A percentile compares a stretch with the other conserved stretches of the same genome.
Conservation (phyloP, 1,139 yeast genomes). For the Torulaspora pretoriensis region DNA sequence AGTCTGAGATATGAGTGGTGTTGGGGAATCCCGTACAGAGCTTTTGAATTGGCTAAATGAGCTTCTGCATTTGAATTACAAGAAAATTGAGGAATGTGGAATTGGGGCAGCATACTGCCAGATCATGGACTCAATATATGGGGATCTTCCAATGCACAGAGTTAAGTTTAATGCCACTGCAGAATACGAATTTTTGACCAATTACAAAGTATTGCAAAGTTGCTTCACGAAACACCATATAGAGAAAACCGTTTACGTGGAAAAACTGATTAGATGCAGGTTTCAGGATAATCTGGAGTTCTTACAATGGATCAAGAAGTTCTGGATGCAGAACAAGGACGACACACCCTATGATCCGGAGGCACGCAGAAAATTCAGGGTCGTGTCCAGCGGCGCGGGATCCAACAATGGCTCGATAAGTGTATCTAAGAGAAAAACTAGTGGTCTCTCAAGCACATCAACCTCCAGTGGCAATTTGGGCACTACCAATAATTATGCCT, state of each 20-base stretch:
- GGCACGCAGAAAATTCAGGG: slow-evolving; percentile 45
- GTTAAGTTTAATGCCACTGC: slow-evolving; percentile 66
- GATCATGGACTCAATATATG: slow-evolving; percentile 76
- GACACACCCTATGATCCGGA: slow-evolving; percentile 67
- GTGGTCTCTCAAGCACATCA: slow-evolving; percentile 13
- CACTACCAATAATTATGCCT: slow-evolving; percentile 3
- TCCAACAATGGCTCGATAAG: slow-evolving; percentile 13
- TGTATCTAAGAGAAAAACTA: slow-evolving; percentile 22
- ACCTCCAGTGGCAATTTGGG: slow-evolving; percentile 4
- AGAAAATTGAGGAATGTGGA: slow-evolving; percentile 90
- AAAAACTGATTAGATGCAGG: slow-evolving; percentile 75
- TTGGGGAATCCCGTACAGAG: slow-evolving; percentile 79
- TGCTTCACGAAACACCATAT: slow-evolving; percentile 68
- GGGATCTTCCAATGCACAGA: slow-evolving; percentile 73
- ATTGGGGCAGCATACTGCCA: slow-evolving; percentile 95
- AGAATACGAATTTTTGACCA: slow-evolving; percentile 75
- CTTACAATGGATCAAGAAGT: slow-evolving; percentile 83
- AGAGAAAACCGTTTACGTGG: slow-evolving; percentile 75
- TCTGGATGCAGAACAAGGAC: slow-evolving; percentile 74
- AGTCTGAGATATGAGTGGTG: slow-evolving; percentile 27
- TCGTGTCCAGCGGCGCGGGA: slow-evolving; percentile 26
- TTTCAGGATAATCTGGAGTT: slow-evolving; percentile 93
- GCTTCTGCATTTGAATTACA: slow-evolving; percentile 58
- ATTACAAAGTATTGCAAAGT: slow-evolving; percentile 81
- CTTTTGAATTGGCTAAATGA: slow-evolving; percentile 80